Evolutionary conservation across 2,329 filamentous ascomycete genomes (phyloP).

Genomic region (Diplodia sapinea): DNA sequence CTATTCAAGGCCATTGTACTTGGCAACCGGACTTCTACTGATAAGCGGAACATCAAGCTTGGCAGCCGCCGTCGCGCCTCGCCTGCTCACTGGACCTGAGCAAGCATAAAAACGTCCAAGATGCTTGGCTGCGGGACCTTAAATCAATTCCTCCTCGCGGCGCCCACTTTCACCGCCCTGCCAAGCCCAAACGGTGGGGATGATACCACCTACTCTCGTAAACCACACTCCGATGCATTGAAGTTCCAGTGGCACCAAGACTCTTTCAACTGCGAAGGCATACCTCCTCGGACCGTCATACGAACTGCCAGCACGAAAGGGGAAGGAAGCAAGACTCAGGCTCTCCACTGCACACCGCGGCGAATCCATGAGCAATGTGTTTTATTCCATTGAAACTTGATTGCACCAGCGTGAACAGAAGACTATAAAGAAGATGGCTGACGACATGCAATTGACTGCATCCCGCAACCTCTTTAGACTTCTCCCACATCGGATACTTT

Average conservation of each 20-base stretch:
- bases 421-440: background rate
- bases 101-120: slow-evolving; percentile 4
- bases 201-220: background rate
- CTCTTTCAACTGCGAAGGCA: background rate
- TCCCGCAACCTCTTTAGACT: background rate
- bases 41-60: slow-evolving; percentile 21
- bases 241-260: background rate
- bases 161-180: background rate
- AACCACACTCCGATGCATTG: background rate
- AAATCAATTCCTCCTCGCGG: background rate
- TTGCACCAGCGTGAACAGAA: background rate
- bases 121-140: slow-evolving; percentile 7
- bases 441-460: background rate
- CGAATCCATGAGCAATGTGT: slow-evolving; percentile 2
- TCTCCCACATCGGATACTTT: background rate
- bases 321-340: slow-evolving; percentile 12
- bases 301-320: background rate
- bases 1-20: slow-evolving; percentile 13
- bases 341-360: background rate
- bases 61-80: background rate
- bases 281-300: background rate
- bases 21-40: background rate
- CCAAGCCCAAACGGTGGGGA: background rate
- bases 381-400: background rate
- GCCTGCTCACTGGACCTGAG: background rate